These are phyloP conservation scores for Malassezia sympodialis DNA, from an alignment of 1,284 basidiomycete species.

Conservation along the genomic window DNA sequence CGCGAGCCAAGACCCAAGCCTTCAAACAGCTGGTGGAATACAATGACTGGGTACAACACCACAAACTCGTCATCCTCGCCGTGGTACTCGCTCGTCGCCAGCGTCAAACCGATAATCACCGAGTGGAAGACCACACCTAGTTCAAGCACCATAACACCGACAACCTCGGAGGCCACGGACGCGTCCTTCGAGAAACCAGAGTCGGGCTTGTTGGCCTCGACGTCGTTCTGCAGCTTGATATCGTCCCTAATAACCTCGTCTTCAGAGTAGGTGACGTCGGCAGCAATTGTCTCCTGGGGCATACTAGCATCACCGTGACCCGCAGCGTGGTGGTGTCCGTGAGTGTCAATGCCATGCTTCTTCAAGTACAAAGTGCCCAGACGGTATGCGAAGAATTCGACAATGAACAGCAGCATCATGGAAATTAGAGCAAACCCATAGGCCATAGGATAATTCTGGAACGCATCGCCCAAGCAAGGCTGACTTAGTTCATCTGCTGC, in stretches of 20 bases:
- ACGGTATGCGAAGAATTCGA: constrained; percentile 43
- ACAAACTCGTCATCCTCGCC: constrained; percentile 56
- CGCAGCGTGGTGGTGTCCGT: constrained; percentile 33
- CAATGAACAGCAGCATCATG: constrained; percentile 37
- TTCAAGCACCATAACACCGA: constrained; percentile 74
- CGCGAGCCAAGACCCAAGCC: constrained; percentile 45
- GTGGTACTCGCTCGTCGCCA: constrained; percentile 62
- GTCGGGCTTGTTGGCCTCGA: not conserved
- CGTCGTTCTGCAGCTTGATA: not conserved
- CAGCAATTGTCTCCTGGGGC: constrained; percentile 18
- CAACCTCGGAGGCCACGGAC: constrained; percentile 59
- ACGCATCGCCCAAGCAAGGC: constrained; percentile 30
- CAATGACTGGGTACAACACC: constrained; percentile 74
- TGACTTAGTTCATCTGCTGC: constrained; percentile 33
- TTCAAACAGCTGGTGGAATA: constrained; percentile 55
- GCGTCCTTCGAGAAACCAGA: not conserved
- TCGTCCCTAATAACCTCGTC: not conserved
- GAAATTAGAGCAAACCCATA: constrained; percentile 42
- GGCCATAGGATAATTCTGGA: constrained; percentile 35
- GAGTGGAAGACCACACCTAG: constrained; percentile 81
- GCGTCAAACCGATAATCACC: constrained; percentile 80
- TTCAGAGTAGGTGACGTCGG: not conserved
- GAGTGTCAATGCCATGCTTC: not conserved
- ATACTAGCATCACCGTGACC: constrained; percentile 40
- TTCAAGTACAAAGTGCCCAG: constrained; percentile 28